These are phyloP conservation scores for Primulina tabacum DNA, from an alignment of 257 asterid genomes.

Conservation along the genomic window DNA sequence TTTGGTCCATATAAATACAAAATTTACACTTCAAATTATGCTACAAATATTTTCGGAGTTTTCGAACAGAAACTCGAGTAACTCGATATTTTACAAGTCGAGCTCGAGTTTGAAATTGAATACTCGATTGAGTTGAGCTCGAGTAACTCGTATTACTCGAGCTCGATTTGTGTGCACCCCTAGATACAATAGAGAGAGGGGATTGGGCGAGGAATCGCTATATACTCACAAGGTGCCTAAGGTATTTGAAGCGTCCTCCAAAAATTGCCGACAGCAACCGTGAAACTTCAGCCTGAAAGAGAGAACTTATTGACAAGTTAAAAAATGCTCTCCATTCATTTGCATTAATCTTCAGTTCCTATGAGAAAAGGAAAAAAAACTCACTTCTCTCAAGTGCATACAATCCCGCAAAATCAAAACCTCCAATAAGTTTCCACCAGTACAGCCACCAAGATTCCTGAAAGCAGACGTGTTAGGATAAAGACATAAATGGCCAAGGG, in stretches of 20 bases:
- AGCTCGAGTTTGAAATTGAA: too few relatives aligned
- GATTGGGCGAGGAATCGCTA: background rate
- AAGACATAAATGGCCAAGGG: slow-evolving; percentile 7
- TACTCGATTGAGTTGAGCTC: too few relatives aligned
- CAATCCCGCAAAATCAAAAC: slow-evolving; percentile 73
- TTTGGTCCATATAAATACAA: too few relatives aligned
- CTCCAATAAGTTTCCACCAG: slow-evolving; percentile 60
- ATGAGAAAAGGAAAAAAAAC: slow-evolving; percentile 7
- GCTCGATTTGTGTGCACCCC: too few relatives aligned
- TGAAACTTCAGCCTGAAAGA: slow-evolving; percentile 70
- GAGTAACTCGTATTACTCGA: too few relatives aligned
- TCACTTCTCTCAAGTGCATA: slow-evolving; percentile 77
- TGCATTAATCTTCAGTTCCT: background rate
- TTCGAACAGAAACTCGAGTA: too few relatives aligned
- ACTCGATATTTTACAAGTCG: too few relatives aligned
- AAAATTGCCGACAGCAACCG: slow-evolving; percentile 63
- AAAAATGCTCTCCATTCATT: slow-evolving; percentile 1
- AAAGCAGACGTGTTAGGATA: slow-evolving; percentile 18
- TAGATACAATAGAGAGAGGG: background rate
- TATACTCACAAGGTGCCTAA: slow-evolving; percentile 68
- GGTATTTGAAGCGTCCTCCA: slow-evolving; percentile 63
- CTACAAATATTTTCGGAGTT: too few relatives aligned
- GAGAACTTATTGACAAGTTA: slow-evolving; percentile 19
- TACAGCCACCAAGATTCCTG: slow-evolving; percentile 69
- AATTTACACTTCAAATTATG: too few relatives aligned